Evolutionary conservation across 2,329 filamentous ascomycete genomes (phyloP).

Genomic region (Penicillium digitatum): DNA sequence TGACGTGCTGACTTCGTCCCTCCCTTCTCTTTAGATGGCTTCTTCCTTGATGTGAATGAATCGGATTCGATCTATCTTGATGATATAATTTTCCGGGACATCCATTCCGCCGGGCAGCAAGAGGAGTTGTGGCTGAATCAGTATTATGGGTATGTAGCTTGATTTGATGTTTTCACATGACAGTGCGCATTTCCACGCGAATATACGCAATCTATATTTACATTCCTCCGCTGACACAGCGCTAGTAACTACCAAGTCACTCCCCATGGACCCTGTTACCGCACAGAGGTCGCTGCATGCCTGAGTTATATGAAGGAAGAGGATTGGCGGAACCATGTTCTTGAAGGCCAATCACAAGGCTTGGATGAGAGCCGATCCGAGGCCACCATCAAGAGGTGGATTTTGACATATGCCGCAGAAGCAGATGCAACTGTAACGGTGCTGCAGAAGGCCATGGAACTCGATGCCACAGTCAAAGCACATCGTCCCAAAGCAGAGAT

Average conservation of each 20-base stretch:
- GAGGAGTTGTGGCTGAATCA: slow-evolving; percentile 36
- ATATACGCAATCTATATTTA: slow-evolving; percentile 2
- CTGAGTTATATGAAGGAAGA: slow-evolving; percentile 39
- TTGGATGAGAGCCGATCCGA: slow-evolving; percentile 32
- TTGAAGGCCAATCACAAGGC: slow-evolving; percentile 33
- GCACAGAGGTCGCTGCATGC: slow-evolving; percentile 43
- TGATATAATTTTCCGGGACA: slow-evolving; percentile 38
- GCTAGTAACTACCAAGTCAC: slow-evolving; percentile 43
- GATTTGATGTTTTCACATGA: slow-evolving; percentile 5
- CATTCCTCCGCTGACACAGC: slow-evolving; percentile 3
- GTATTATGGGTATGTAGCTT: slow-evolving; percentile 38
- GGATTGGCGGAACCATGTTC: slow-evolving; percentile 40
- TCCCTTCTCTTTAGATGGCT: slow-evolving; percentile 36
- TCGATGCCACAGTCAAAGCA: slow-evolving; percentile 13
- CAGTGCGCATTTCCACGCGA: background rate
- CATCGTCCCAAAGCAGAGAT: slow-evolving; percentile 25
- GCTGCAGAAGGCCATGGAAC: slow-evolving; percentile 21
- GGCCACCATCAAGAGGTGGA: slow-evolving; percentile 35
- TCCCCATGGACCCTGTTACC: slow-evolving; percentile 39
- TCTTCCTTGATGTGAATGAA: slow-evolving; percentile 40
- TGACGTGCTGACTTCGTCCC: background rate
- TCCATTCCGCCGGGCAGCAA: slow-evolving; percentile 25
- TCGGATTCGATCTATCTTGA: slow-evolving; percentile 43
- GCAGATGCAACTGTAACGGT: slow-evolving; percentile 27
- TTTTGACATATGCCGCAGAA: slow-evolving; percentile 35